Evolutionary conservation across 345 rosid species (phyloP).

Genomic region (Theobroma cacao): DNA sequence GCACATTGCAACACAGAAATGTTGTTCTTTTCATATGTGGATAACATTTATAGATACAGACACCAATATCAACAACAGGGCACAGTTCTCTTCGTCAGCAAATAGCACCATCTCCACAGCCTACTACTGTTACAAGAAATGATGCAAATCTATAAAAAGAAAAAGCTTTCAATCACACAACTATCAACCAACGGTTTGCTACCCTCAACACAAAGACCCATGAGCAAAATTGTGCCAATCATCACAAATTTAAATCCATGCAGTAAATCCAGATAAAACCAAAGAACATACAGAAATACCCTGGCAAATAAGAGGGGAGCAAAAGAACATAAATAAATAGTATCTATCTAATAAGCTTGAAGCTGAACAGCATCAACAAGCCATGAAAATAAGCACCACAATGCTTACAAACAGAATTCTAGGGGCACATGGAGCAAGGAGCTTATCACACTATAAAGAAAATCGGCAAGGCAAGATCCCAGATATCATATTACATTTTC

Average conservation of each 20-base stretch:
- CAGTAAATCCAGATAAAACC: neutral
- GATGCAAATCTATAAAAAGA: neutral
- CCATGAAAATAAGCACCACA: neutral
- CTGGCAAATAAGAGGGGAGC: neutral
- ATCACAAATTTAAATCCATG: slow-evolving; percentile 1
- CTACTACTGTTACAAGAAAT: neutral
- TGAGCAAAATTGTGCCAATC: neutral
- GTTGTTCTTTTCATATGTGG: neutral
- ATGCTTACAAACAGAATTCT: neutral
- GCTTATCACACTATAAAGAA: neutral
- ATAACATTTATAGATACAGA: neutral
- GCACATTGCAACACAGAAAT: neutral
- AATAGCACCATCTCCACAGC: neutral
- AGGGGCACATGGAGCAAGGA: neutral
- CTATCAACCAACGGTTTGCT: neutral
- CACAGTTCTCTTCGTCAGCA: neutral
- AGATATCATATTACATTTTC: neutral
- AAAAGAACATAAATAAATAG: neutral
- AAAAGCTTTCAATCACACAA: neutral
- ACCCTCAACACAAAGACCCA: neutral
- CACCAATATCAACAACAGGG: neutral
- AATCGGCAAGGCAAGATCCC: neutral
- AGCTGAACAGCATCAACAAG: neutral
- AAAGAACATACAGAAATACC: neutral
- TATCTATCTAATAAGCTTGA: neutral